Conservation (phyloP, 2,329 filamentous ascomycete species). For the Fusarium chaquense region DNA sequence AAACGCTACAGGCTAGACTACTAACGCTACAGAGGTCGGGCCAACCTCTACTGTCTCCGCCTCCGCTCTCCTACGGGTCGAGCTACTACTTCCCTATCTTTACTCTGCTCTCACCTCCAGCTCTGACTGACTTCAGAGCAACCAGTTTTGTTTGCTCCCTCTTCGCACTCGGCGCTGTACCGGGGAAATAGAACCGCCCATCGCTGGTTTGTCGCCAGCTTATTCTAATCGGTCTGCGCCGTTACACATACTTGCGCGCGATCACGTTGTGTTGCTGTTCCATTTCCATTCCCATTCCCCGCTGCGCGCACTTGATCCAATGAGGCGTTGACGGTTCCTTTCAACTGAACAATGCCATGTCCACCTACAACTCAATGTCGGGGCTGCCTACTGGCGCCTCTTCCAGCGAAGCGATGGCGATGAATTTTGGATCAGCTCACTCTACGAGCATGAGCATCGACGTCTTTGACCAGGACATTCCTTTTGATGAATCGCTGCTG, state of each 20-base stretch:
- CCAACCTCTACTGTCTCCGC: constrained; percentile 35
- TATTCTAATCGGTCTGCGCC: constrained; percentile 7
- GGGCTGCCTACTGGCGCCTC: constrained; percentile 60
- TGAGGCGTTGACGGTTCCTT: constrained; percentile 49
- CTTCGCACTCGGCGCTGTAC: constrained; percentile 22
- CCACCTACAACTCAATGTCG: constrained; percentile 68
- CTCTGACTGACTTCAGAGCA: constrained; percentile 2
- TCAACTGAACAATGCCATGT: constrained; percentile 64
- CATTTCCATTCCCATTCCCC: constrained; percentile 20
- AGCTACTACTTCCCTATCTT: constrained; percentile 21
- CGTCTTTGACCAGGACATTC: constrained; percentile 64
- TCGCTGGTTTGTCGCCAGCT: constrained; percentile 15
- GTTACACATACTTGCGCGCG: constrained; percentile 37
- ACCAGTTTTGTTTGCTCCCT: constrained; percentile 27
- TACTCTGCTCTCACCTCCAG: constrained; percentile 13
- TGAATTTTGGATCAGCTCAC: constrained; percentile 57
- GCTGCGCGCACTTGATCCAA: constrained; percentile 39
- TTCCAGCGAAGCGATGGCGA: constrained; percentile 60
- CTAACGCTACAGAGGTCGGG: constrained; percentile 21
- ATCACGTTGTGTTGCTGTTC: constrained; percentile 37
- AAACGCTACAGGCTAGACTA: neutral
- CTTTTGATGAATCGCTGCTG: constrained; percentile 69
- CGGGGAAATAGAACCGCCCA: constrained; percentile 3
- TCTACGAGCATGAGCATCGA: constrained; percentile 59
- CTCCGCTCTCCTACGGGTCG: constrained; percentile 32